Percentiles rank a stretch among this genome's conserved stretches.
Evolutionary conservation across 768 basidiomycete species (phyloP).

Genomic region (Rhodotorula paludigena): DNA sequence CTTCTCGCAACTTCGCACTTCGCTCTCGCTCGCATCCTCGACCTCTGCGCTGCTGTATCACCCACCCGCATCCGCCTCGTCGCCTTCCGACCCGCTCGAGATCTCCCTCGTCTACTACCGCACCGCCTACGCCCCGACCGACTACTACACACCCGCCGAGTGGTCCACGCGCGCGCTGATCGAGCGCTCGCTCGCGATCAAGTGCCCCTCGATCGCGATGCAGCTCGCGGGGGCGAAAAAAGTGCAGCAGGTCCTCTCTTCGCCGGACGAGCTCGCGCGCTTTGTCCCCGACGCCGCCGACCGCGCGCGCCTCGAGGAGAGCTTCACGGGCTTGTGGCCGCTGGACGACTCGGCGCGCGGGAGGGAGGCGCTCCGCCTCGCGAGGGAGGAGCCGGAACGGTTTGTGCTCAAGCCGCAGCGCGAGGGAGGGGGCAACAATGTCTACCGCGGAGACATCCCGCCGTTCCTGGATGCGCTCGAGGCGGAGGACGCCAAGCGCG

Average conservation of each 20-base stretch:
- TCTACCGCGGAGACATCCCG: slow-evolving; percentile 79
- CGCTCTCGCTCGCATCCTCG: slow-evolving; percentile 53
- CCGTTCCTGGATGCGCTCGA: slow-evolving; percentile 64
- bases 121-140: slow-evolving; percentile 75
- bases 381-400: slow-evolving; percentile 53
- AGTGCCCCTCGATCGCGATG: slow-evolving; percentile 82
- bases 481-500: slow-evolving; percentile 37
- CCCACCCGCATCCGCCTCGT: slow-evolving; percentile 36
- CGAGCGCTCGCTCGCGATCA: slow-evolving; percentile 78
- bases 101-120: slow-evolving; percentile 88
- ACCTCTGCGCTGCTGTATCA: slow-evolving; percentile 45
- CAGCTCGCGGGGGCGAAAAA: slow-evolving; percentile 97
- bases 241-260: slow-evolving; percentile 79
- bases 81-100: slow-evolving; percentile 53
- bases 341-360: slow-evolving; percentile 51
- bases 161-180: slow-evolving; percentile 72
- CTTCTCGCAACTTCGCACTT: slow-evolving; percentile 60
- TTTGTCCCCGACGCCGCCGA: slow-evolving; percentile 53
- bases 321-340: slow-evolving; percentile 86
- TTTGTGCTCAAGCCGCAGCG: slow-evolving; percentile 93
- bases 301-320: slow-evolving; percentile 56
- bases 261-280: slow-evolving; percentile 65
- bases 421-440: slow-evolving; percentile 97
- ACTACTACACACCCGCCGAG: slow-evolving; percentile 57
- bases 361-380: slow-evolving; percentile 55